Evolutionary conservation across 768 basidiomycete species (phyloP).

Genomic region (Mycena capillaripes): DNA sequence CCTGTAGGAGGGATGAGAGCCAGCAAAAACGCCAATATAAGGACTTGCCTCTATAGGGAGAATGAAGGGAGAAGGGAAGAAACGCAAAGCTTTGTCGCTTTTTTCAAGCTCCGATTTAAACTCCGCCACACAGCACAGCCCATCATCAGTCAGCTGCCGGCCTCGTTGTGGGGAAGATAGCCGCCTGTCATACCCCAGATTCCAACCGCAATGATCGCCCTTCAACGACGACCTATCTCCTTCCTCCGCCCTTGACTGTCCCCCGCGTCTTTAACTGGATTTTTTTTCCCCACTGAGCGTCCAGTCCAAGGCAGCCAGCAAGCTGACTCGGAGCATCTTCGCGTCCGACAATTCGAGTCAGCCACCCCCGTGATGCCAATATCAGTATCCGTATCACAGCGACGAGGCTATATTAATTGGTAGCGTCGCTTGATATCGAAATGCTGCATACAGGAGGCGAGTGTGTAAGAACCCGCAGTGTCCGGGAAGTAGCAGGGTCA

Average conservation of each 20-base stretch:
- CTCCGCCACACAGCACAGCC: constrained; percentile 6
- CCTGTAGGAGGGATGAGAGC: constrained; percentile 42
- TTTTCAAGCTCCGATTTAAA: constrained; percentile 26
- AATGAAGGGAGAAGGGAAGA: constrained; percentile 33
- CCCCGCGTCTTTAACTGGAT: background rate
- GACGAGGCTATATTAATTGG: constrained; percentile 9
- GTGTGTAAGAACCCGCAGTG: background rate
- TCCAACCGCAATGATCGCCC: background rate
- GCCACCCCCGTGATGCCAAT: background rate
- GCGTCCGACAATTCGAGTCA: background rate
- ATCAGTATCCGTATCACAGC: constrained; percentile 12
- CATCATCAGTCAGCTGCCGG: background rate
- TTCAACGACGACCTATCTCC: constrained; percentile 14
- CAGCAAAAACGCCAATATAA: too few relatives aligned
- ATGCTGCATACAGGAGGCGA: too few relatives aligned
- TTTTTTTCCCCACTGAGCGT: too few relatives aligned
- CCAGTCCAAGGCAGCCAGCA: background rate
- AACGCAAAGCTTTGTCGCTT: constrained; percentile 19
- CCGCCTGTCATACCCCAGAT: constrained; percentile 30
- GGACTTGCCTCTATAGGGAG: constrained; percentile 28
- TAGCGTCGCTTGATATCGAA: too few relatives aligned
- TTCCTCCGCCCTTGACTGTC: background rate
- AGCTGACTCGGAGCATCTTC: background rate
- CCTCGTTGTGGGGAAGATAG: constrained; percentile 9
- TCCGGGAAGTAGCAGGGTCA: background rate